Percentiles rank a stretch among this genome's conserved stretches.
Evolutionary conservation across 164 flowering plant species (phyloP).

Genomic region (Tetracentron sinense): DNA sequence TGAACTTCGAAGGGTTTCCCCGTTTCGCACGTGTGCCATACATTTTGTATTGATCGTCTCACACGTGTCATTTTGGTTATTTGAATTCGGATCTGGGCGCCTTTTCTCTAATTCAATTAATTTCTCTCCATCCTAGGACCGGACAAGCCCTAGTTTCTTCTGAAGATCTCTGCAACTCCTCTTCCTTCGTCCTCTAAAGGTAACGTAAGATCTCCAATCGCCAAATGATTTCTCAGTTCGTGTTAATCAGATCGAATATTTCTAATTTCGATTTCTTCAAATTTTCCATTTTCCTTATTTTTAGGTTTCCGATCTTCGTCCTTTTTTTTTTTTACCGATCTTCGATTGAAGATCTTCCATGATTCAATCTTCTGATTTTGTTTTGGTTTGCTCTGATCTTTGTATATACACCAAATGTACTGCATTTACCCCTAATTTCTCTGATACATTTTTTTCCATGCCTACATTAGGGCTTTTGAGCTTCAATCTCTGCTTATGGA

Average conservation of each 20-base stretch:
- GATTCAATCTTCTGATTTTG: background rate
- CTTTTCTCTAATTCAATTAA: slow-evolving; percentile 16
- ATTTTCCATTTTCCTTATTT: background rate
- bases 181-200: background rate
- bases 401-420: background rate
- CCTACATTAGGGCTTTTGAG: background rate
- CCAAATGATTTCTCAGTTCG: background rate
- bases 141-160: background rate
- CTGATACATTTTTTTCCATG: background rate
- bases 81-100: slow-evolving; percentile 21
- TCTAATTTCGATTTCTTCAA: background rate
- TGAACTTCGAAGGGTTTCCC: too few species aligned
- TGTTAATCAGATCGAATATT: background rate
- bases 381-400: background rate
- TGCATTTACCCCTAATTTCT: background rate
- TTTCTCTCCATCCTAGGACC: background rate
- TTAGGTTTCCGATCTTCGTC: background rate
- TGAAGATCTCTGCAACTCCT: background rate
- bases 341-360: background rate
- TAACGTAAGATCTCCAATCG: slow-evolving; percentile 5
- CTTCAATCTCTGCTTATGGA: slow-evolving; percentile 32
- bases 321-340: background rate
- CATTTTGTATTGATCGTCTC: too few species aligned
- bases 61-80: slow-evolving; percentile 10
- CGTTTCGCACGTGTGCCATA: too few species aligned